A percentile compares a stretch with the other conserved stretches of the same genome.
Conservation (phyloP, 495 filamentous ascomycete species). For the Lasiosphaeria ovina region DNA sequence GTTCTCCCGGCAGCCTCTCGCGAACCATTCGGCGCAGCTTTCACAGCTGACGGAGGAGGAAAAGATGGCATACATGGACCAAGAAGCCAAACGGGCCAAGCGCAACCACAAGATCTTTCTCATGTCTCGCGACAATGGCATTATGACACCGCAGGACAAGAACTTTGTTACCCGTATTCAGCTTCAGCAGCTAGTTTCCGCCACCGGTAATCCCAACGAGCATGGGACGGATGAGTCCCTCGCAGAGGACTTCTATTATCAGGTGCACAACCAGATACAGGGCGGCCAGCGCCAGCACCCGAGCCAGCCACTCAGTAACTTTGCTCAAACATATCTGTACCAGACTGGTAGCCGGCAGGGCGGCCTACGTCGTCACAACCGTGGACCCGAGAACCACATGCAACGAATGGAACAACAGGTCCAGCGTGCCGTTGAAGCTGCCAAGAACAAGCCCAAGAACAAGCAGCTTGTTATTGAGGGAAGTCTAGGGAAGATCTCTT, state of each 20-base stretch:
- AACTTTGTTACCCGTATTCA: constrained; percentile 99
- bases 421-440: constrained; percentile 92
- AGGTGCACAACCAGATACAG: constrained; percentile 91
- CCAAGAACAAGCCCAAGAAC: constrained; percentile 94
- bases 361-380: constrained; percentile 64
- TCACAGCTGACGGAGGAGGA: constrained; percentile 74
- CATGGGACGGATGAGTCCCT: constrained; percentile 74
- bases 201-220: constrained; percentile 81
- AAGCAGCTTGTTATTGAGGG: constrained; percentile 98
- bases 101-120: constrained; percentile 97
- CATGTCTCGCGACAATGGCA: constrained; percentile 87
- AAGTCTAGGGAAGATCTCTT: constrained; percentile 97
- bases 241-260: constrained; percentile 96
- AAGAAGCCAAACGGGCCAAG: constrained; percentile 93
- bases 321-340: constrained; percentile 96
- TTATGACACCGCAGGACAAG: constrained; percentile 99
- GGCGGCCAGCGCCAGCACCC: constrained; percentile 83
- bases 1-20: constrained; percentile 39
- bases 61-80: constrained; percentile 73
- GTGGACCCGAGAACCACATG: constrained; percentile 90
- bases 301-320: constrained; percentile 86
- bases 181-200: constrained; percentile 89
- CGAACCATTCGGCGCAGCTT: constrained; percentile 73
- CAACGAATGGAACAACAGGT: constrained; percentile 99
- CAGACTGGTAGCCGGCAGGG: constrained; percentile 81